Percentiles rank a stretch among this genome's conserved stretches.
Evolutionary conservation across 2,329 filamentous ascomycete species (phyloP).

Genomic region (Myriosclerotinia curreyana): DNA sequence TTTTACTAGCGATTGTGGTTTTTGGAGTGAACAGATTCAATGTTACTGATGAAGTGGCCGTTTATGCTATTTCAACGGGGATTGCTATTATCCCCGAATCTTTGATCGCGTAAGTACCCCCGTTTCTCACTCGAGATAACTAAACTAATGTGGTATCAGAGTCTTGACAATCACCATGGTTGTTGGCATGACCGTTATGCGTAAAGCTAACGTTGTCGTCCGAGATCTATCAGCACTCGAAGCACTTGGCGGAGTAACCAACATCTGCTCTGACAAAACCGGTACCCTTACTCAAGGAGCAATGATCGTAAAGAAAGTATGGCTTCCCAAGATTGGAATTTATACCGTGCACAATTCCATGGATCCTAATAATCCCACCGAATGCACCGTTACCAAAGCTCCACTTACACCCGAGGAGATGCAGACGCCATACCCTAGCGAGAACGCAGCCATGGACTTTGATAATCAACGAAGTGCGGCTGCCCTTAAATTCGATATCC

Average conservation of each 20-base stretch:
- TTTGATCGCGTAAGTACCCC: conserved; percentile 42
- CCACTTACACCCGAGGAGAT: conserved; percentile 28
- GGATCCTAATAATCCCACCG: conserved; percentile 54
- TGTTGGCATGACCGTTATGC: conserved; percentile 58
- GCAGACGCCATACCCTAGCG: conserved; percentile 24
- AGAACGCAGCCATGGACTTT: conserved; percentile 52
- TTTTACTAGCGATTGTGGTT: conserved; percentile 43
- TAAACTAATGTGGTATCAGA: conserved; percentile 43
- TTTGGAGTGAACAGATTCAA: conserved; percentile 45
- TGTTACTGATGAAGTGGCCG: conserved; percentile 34
- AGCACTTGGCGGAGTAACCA: conserved; percentile 56
- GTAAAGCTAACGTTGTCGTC: conserved; percentile 55
- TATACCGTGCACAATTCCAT: conserved; percentile 52
- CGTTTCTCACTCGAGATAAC: not conserved
- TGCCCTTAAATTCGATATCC: conserved; percentile 49
- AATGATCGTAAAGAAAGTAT: conserved; percentile 59
- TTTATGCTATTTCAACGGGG: conserved; percentile 39
- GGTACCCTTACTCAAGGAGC: conserved; percentile 61
- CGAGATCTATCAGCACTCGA: conserved; percentile 55
- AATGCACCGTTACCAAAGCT: conserved; percentile 44
- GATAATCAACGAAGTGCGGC: conserved; percentile 59
- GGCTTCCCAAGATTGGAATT: conserved; percentile 52
- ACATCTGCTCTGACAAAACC: conserved; percentile 77
- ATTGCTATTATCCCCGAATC: conserved; percentile 63
- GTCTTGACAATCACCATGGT: conserved; percentile 67